phyloP scores from a whole-genome alignment of 2,329 filamentous ascomycete species.

The Colletotrichum truncatum region DNA sequence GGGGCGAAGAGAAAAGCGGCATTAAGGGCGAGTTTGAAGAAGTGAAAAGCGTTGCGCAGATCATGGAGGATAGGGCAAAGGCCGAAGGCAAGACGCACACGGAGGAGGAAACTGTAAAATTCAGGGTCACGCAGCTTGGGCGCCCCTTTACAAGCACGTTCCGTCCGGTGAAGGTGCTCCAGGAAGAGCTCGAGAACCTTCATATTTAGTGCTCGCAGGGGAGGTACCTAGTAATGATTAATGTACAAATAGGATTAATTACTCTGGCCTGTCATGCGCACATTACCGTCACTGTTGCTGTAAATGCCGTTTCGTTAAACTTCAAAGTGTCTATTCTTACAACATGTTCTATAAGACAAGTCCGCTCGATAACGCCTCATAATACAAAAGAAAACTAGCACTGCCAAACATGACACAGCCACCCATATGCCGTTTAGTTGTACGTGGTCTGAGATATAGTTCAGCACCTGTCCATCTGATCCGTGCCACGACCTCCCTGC shows the following conservation, averaged over 20 bases:
- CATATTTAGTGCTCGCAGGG: too few species aligned
- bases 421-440: not conserved
- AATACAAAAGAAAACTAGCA: not conserved
- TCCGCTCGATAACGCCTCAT: not conserved
- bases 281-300: too few species aligned
- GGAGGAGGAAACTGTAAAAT: conserved; percentile 25
- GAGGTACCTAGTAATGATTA: too few species aligned
- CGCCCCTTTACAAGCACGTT: conserved; percentile 28
- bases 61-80: conserved; percentile 25
- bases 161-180: conserved; percentile 21
- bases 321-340: not conserved
- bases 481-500: conserved; percentile 37
- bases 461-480: conserved; percentile 32
- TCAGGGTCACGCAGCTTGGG: conserved; percentile 14
- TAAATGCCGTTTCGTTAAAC: too few species aligned
- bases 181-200: conserved; percentile 6
- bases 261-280: too few species aligned
- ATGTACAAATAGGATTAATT: too few species aligned
- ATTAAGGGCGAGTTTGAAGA: conserved; percentile 30
- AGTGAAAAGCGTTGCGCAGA: conserved; percentile 32
- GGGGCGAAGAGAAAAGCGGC: conserved; percentile 30
- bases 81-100: conserved; percentile 9
- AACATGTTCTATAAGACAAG: not conserved
- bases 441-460: conserved; percentile 33
- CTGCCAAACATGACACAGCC: not conserved